phyloP scores from a whole-genome alignment of 192 early-diverging fungal species.

The Gonapodya prolifera region DNA sequence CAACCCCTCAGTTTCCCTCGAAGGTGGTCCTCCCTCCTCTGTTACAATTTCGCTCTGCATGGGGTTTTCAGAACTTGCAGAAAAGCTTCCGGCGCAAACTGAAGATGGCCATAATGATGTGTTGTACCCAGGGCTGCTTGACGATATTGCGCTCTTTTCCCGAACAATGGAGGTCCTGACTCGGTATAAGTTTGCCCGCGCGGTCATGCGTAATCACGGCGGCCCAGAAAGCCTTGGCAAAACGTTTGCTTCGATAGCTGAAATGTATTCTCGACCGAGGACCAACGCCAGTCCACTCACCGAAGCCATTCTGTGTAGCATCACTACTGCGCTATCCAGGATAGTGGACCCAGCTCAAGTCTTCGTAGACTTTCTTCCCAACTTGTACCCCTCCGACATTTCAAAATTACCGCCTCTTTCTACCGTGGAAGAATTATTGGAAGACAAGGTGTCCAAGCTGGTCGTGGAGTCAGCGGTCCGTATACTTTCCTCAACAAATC shows the following conservation, averaged over 20 bases:
- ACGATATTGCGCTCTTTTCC: background rate
- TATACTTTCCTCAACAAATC: too few relatives aligned
- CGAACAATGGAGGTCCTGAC: background rate
- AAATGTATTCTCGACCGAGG: too few relatives aligned
- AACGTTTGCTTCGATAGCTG: background rate
- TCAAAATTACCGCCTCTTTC: background rate
- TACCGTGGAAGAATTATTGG: background rate
- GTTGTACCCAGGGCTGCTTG: background rate
- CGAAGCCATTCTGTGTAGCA: background rate
- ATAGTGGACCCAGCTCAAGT: background rate
- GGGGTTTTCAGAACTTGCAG: background rate
- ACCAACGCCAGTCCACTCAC: too few relatives aligned
- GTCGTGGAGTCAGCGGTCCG: too few relatives aligned
- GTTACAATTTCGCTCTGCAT: background rate
- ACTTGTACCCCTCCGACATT: background rate
- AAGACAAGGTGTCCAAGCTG: too few relatives aligned
- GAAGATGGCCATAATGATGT: background rate
- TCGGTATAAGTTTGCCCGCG: background rate
- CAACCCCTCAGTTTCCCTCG: background rate
- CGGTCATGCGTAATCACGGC: background rate
- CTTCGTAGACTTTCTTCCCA: background rate
- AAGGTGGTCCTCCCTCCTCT: background rate
- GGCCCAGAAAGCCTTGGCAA: background rate
- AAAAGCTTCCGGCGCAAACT: background rate
- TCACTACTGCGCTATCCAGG: background rate